Evolutionary conservation across 768 basidiomycete species (phyloP).

Genomic region (Naganishia kalamii): DNA sequence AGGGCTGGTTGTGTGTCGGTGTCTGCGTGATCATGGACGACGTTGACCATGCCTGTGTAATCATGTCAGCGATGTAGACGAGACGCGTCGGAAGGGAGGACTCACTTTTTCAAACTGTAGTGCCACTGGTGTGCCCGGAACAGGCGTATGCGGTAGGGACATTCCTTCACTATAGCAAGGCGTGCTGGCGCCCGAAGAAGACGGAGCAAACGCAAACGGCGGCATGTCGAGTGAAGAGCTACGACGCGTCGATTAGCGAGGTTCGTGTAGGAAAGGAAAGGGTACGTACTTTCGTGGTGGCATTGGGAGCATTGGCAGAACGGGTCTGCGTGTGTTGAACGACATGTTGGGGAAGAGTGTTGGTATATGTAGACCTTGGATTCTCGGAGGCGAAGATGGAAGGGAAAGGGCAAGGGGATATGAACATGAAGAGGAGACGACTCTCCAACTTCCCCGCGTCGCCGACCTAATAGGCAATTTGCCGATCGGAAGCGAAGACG

Average conservation of each 20-base stretch:
- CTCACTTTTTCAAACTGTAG: neutral
- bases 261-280: neutral
- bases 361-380: neutral
- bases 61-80: too few relatives aligned
- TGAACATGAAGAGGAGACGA: too few relatives aligned
- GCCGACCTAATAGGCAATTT: too few relatives aligned
- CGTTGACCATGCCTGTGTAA: too few relatives aligned
- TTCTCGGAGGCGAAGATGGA: too few relatives aligned
- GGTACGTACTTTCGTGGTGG: neutral
- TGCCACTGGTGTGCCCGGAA: slow-evolving; percentile 1
- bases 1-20: neutral
- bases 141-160: slow-evolving; percentile 9
- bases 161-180: slow-evolving; percentile 9
- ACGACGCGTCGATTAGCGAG: neutral
- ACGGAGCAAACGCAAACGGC: neutral
- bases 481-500: too few relatives aligned
- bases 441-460: too few relatives aligned
- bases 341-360: neutral
- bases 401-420: too few relatives aligned
- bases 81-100: neutral
- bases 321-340: slow-evolving; percentile 2
- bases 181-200: neutral
- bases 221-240: slow-evolving; percentile 5
- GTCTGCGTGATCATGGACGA: neutral
- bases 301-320: slow-evolving; percentile 2